phyloP scores from a whole-genome alignment of 1,284 basidiomycete genomes.

The Sporisorium sorghi region DNA sequence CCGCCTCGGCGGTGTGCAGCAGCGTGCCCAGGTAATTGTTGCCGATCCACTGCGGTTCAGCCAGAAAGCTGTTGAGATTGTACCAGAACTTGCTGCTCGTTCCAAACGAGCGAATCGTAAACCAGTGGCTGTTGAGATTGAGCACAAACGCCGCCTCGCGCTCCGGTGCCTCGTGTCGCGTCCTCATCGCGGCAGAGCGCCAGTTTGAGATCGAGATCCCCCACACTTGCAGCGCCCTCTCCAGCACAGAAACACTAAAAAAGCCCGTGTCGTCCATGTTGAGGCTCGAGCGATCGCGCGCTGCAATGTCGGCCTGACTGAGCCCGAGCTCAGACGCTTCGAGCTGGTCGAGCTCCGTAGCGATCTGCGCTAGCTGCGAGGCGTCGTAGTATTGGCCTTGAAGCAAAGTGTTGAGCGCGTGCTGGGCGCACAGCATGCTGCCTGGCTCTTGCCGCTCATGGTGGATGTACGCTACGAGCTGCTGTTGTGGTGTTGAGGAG shows the following conservation, averaged over 20 bases:
- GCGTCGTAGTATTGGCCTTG: constrained; percentile 67
- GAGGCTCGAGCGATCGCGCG: constrained; percentile 34
- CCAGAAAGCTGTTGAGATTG: constrained; percentile 66
- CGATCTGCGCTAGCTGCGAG: constrained; percentile 61
- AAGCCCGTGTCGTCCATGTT: constrained; percentile 68
- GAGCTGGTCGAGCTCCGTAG: constrained; percentile 50
- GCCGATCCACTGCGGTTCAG: constrained; percentile 61
- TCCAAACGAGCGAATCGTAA: constrained; percentile 64
- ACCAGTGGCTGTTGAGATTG: constrained; percentile 67
- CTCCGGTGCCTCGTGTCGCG: constrained; percentile 52
- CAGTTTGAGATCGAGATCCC: constrained; percentile 43
- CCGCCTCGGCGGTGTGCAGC: constrained; percentile 58
- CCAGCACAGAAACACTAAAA: constrained; percentile 64
- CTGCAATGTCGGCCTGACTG: constrained; percentile 36
- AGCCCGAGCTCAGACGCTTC: constrained; percentile 54
- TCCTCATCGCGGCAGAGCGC: constrained; percentile 48
- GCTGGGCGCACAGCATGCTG: constrained; percentile 68
- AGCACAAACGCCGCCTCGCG: constrained; percentile 64
- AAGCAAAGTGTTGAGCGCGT: constrained; percentile 63
- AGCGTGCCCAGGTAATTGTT: constrained; percentile 62
- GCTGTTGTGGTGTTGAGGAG: constrained; percentile 48
- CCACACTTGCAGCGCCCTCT: constrained; percentile 60
- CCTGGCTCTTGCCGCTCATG: constrained; percentile 64
- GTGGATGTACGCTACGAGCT: constrained; percentile 56
- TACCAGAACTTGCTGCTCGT: constrained; percentile 55